These are phyloP conservation scores for Acacia crassicarpa DNA, from an alignment of 306 rosid species.

Conservation along the genomic window DNA sequence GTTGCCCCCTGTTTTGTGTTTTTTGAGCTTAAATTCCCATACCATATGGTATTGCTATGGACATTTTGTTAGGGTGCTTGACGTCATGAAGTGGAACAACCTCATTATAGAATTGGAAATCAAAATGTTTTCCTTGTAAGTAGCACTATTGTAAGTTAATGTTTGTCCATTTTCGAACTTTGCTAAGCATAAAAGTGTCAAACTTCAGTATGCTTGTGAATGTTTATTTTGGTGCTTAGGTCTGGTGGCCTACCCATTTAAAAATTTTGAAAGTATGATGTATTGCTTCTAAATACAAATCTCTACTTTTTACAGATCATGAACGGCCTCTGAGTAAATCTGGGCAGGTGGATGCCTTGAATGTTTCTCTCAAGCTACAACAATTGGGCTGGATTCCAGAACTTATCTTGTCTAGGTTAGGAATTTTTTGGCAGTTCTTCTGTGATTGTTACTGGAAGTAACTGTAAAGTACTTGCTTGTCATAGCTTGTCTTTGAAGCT, in stretches of 20 bases:
- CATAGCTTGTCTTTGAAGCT: not conserved
- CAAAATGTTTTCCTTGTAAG: slow-evolving; percentile 10
- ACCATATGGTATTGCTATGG: not conserved
- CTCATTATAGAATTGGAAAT: slow-evolving; percentile 4
- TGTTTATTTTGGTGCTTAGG: not conserved
- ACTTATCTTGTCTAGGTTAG: slow-evolving; percentile 87
- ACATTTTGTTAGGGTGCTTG: not conserved
- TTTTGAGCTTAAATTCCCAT: not conserved
- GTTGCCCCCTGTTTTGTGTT: not conserved
- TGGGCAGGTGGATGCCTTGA: slow-evolving; percentile 71
- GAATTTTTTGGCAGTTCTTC: slow-evolving; percentile 15
- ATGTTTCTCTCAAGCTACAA: slow-evolving; percentile 68
- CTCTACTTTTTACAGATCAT: slow-evolving; percentile 55
- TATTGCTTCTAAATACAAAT: slow-evolving; percentile 18
- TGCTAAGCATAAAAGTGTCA: slow-evolving; percentile 2
- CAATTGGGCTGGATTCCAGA: slow-evolving; percentile 94
- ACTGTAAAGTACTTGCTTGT: not conserved
- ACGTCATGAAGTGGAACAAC: not conserved
- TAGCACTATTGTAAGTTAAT: not conserved
- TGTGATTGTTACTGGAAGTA: not conserved
- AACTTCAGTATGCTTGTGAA: slow-evolving; percentile 14
- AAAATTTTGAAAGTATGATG: slow-evolving; percentile 12
- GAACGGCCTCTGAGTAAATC: slow-evolving; percentile 91
- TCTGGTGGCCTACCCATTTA: not conserved
- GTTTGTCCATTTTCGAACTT: slow-evolving; percentile 11